phyloP scores from a whole-genome alignment of 805 yeast species.

The Ogataea polymorpha region DNA sequence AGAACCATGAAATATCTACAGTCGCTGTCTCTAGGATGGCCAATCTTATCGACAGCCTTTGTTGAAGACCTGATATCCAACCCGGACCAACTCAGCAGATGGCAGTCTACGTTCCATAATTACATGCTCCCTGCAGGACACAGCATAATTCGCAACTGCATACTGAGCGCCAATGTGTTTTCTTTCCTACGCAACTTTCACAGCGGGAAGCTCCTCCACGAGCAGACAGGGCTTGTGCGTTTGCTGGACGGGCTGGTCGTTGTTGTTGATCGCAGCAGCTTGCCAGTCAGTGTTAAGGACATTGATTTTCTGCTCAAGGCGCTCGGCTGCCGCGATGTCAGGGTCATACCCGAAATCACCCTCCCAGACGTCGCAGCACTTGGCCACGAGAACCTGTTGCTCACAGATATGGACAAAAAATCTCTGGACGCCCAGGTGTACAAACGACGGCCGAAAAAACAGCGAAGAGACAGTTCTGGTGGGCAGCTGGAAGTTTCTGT shows the following conservation, averaged over 20 bases:
- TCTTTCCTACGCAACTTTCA: constrained; percentile 40
- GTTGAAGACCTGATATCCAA: constrained; percentile 46
- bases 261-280: constrained; percentile 30
- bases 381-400: constrained; percentile 1
- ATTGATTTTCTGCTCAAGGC: constrained; percentile 10
- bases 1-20: constrained; percentile 77
- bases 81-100: constrained; percentile 14
- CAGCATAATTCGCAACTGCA: constrained; percentile 38
- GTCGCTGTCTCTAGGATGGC: constrained; percentile 82
- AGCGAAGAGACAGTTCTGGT: background rate
- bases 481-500: constrained; percentile 24
- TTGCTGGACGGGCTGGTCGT: constrained; percentile 35
- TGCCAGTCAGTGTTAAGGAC: constrained; percentile 8
- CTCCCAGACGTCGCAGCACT: constrained; percentile 1
- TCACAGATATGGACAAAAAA: constrained; percentile 12
- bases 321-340: constrained; percentile 12
- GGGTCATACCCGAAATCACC: constrained; percentile 5
- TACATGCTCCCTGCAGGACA: constrained; percentile 75
- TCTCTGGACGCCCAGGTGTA: constrained; percentile 2
- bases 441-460: background rate
- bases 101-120: constrained; percentile 41
- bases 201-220: constrained; percentile 28
- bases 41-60: constrained; percentile 61
- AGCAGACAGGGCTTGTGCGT: constrained; percentile 43
- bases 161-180: constrained; percentile 46